These are phyloP conservation scores for Parafenestella ontariensis DNA, from an alignment of 2,329 filamentous ascomycete species.

Conservation along the genomic window DNA sequence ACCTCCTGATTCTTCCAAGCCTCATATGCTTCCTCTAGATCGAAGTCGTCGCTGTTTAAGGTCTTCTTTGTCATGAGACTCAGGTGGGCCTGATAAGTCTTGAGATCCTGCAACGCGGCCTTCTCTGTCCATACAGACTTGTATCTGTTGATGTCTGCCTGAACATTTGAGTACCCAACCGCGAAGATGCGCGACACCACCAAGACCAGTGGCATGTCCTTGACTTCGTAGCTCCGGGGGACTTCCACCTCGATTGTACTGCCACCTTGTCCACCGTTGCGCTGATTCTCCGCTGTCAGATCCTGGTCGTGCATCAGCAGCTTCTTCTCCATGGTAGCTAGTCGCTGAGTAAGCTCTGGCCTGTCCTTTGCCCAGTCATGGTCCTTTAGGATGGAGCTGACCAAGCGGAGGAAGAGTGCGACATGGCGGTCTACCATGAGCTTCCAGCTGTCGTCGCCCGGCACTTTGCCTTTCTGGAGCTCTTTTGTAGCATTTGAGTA, in stretches of 20 bases:
- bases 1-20: constrained; percentile 91
- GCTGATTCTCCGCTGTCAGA: constrained; percentile 68
- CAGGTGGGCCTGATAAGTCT: constrained; percentile 88
- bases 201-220: constrained; percentile 94
- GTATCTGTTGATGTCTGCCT: constrained; percentile 85
- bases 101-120: constrained; percentile 87
- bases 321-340: constrained; percentile 88
- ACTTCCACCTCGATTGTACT: constrained; percentile 81
- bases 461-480: constrained; percentile 75
- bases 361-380: constrained; percentile 85
- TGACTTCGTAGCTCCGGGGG: constrained; percentile 88
- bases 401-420: constrained; percentile 88
- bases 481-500: constrained; percentile 95
- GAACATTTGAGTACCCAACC: constrained; percentile 77
- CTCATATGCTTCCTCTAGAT: constrained; percentile 85
- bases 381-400: constrained; percentile 79
- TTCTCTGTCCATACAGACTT: constrained; percentile 87
- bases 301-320: constrained; percentile 94
- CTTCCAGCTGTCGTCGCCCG: constrained; percentile 89
- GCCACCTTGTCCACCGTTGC: constrained; percentile 64
- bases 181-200: constrained; percentile 87
- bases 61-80: constrained; percentile 80
- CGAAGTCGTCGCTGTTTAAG: constrained; percentile 84
- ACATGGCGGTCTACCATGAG: constrained; percentile 91
- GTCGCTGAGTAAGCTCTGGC: constrained; percentile 79